A percentile compares a stretch with the other conserved stretches of the same genome.
These are phyloP conservation scores for Fusarium irregulare DNA, from an alignment of 2,329 filamentous ascomycete genomes.

Conservation along the genomic window DNA sequence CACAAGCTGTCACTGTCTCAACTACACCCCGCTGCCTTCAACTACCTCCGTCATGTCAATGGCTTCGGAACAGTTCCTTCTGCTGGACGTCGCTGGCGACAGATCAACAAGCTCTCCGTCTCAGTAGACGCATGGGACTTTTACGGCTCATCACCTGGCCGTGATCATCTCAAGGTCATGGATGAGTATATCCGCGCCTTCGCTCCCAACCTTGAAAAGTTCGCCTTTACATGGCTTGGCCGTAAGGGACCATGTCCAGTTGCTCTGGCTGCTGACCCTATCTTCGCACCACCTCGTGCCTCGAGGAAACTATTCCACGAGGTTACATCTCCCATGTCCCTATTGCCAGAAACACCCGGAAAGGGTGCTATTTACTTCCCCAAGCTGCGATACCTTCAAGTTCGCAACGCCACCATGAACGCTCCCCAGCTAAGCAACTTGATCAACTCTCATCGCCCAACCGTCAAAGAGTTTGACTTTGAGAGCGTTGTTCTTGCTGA, in stretches of 20 bases:
- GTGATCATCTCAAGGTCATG: slow-evolving; percentile 80
- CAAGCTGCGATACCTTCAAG: slow-evolving; percentile 72
- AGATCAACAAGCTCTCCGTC: slow-evolving; percentile 79
- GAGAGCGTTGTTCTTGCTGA: slow-evolving; percentile 77
- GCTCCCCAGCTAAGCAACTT: slow-evolving; percentile 76
- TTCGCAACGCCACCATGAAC: slow-evolving; percentile 79
- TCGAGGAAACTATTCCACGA: slow-evolving; percentile 72
- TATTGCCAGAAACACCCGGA: slow-evolving; percentile 63
- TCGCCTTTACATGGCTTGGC: slow-evolving; percentile 83
- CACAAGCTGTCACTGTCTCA: slow-evolving; percentile 76
- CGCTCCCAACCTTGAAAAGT: slow-evolving; percentile 71
- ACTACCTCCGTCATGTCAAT: slow-evolving; percentile 79
- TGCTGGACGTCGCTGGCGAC: slow-evolving; percentile 78
- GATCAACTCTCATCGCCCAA: slow-evolving; percentile 72
- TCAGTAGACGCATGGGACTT: slow-evolving; percentile 78
- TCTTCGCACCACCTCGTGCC: slow-evolving; percentile 68
- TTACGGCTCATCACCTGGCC: slow-evolving; percentile 66
- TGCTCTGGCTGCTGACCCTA: slow-evolving; percentile 74
- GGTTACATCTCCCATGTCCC: slow-evolving; percentile 73
- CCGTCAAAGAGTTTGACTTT: slow-evolving; percentile 82
- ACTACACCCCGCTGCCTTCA: slow-evolving; percentile 79
- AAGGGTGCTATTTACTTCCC: slow-evolving; percentile 73
- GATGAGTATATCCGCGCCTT: slow-evolving; percentile 83
- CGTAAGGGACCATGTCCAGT: slow-evolving; percentile 80
- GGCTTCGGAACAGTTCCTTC: slow-evolving; percentile 81